Base-by-base conservation (phyloP, 768 basidiomycete genomes). In the Sarcodon sp. region DNA sequence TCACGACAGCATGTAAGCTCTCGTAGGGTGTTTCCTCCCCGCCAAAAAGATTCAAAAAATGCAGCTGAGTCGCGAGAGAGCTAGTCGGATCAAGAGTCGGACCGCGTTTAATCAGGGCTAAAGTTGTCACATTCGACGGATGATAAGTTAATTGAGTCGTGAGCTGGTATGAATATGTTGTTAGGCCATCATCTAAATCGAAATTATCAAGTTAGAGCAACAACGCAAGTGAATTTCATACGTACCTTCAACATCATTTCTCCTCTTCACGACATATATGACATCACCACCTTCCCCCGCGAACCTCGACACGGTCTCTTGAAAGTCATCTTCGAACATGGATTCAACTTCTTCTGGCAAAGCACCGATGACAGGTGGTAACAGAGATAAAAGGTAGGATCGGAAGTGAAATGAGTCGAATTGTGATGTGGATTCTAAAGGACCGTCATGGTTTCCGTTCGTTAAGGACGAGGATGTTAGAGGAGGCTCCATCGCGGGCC, bases 61-160 rank as follows among this genome's bases (percentile, higher is more conserved):
- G 91, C 9, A 97, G 72, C 61, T 99, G 94, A 1, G 75, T 67
- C 2, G 89, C 79, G 4, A 98, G 75, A 1, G 93, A 84, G 6
- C 72, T 68, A n/a, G 78, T 60, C 4, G 87, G 74, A 65, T 96
- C 92, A 38, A 99, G 74, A 3, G 78, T 80, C 1, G 83, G 78
- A 15, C 79, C 77, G 47, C 92, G 87, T 65, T 98, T 98, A 70
- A 99, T 97, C 61, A 99, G 74, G 21, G 93, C 92, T 43, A 99
- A 76, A 0, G 92, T 93, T 15, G 84, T 87, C 47, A 80, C 70
- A 66, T 87, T 80, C 37, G 80, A 76, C 6, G 85, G 67, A 41
- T 90, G 79, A 67, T 96, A 86, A n/a, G 74, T 70, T 48, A 97
- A 72, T 52, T 86, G 75, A 31, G 83, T 64, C 10, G 83, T 80